Evolutionary conservation across 306 rosid species (phyloP), one percentile per base, ranked within the genome.

Genomic region (Quercus engelmannii): DNA sequence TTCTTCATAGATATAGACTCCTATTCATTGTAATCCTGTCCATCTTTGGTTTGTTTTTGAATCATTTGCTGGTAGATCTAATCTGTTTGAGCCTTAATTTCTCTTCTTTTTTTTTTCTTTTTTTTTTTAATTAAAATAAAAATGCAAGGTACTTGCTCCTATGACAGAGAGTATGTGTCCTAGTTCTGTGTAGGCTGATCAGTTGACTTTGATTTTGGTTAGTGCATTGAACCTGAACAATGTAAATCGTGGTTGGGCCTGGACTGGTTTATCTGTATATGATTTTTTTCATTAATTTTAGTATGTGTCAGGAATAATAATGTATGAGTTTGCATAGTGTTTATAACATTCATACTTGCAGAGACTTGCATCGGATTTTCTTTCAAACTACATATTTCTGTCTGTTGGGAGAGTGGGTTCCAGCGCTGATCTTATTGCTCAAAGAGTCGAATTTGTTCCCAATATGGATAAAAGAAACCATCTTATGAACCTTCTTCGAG

Each of bases 21-120:
- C 31, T 28, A 63, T 28, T 14, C 43, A 63, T 63, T 63, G 38
- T 63, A 62, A 26, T 3, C 35, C 28, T 20, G 63, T 26, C 38
- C 38, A 26, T 62, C 38, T 62, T 25, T 23, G 11, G 10, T 25
- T 62, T 17, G 19, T 26, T 26, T 7, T 63, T 23, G 3, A 26
- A 28, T 63, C 20, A 28, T 63, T 63, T 63, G 35, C 35, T 26
- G 31, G 41, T 14, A 30, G 5, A 25, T 14, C 15, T 62, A 25
- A 63, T 28, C 20, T 63, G 18, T 63, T 63, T 28, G 69, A 8
- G 41, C 38, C 69, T 10, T 63, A 14, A 38, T 7, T 38, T 38
- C 11, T 7, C 3, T 7, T 2, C 0, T 0, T 25, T 25, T 25
- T 25, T 23, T 1, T 1, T 1, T 1, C 1, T 25, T 25, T 25